A percentile compares a stretch with the other conserved stretches of the same genome.
Evolutionary conservation across 2,329 filamentous ascomycete species (phyloP).

Genomic region (Aureobasidium pullulans): DNA sequence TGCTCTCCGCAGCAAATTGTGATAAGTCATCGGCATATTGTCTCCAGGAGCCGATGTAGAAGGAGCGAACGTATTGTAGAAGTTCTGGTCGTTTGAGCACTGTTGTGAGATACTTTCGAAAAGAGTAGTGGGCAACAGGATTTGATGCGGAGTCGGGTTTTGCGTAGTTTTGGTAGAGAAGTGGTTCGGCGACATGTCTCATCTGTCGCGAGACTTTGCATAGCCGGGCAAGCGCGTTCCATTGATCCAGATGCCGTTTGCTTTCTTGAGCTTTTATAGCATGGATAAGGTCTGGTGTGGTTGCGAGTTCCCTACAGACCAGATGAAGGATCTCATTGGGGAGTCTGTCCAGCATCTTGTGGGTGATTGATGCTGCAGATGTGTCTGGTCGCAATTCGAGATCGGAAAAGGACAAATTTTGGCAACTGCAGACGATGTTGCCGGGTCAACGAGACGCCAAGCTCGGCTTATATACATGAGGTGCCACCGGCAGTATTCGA

Average conservation of each 20-base stretch:
- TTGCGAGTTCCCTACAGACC: neutral
- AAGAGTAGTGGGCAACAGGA: neutral
- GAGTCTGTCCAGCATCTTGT: neutral
- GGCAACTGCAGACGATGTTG: neutral
- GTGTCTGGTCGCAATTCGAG: neutral
- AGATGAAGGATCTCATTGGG: neutral
- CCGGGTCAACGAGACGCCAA: neutral
- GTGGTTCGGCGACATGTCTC: neutral
- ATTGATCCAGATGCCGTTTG: neutral
- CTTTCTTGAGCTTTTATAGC: neutral
- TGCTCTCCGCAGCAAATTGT: neutral
- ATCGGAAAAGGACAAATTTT: neutral
- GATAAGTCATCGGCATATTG: neutral
- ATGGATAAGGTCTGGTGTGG: neutral
- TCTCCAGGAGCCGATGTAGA: neutral
- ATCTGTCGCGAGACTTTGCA: conserved; percentile 1
- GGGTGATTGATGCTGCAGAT: neutral
- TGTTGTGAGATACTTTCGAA: neutral
- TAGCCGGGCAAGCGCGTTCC: neutral
- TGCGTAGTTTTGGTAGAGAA: neutral
- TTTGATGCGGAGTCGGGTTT: neutral
- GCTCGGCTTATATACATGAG: neutral
- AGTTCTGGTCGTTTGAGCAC: neutral
- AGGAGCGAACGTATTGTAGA: neutral
- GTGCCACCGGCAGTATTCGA: too few species aligned